These are phyloP conservation scores for Poa annua DNA, from an alignment of 176 grass and related monocot species.

Conservation along the genomic window DNA sequence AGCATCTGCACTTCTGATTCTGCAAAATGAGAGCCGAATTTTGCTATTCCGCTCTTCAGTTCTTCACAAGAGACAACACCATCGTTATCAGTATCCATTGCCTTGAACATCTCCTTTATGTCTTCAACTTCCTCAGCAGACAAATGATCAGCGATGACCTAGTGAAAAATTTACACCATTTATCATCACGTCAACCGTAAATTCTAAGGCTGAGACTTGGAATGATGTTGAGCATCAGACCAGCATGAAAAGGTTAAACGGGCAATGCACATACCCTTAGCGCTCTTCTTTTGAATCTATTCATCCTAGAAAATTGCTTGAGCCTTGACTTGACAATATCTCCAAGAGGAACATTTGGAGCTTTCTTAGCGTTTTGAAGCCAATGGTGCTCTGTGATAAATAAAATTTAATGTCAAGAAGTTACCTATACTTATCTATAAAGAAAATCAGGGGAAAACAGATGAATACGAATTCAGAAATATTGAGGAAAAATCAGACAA, in stretches of 20 bases:
- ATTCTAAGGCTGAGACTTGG: constrained; percentile 22
- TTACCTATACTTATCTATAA: not conserved
- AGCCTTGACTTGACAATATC: constrained; percentile 99
- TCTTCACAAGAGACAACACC: constrained; percentile 95
- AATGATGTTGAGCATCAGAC: not conserved
- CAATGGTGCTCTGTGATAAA: constrained; percentile 76
- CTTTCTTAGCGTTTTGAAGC: constrained; percentile 99
- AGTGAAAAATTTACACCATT: constrained; percentile 7
- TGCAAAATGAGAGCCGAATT: constrained; percentile 93
- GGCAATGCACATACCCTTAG: constrained; percentile 61
- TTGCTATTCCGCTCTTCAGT: constrained; percentile 81
- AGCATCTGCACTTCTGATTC: constrained; percentile 98
- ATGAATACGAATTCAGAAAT: not conserved
- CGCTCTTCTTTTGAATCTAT: constrained; percentile 99
- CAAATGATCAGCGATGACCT: constrained; percentile 99
- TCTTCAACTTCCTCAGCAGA: constrained; percentile 97
- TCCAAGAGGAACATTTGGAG: constrained; percentile 97
- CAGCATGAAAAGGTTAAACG: constrained; percentile 28
- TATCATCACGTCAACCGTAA: constrained; percentile 30
- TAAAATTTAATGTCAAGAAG: not conserved
- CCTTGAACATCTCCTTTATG: constrained; percentile 99
- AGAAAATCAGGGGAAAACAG: not conserved
- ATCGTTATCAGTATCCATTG: constrained; percentile 98
- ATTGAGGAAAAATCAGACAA: not conserved
- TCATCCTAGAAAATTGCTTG: constrained; percentile 99